phyloP scores from a whole-genome alignment of 2,329 filamentous ascomycete species.

The Penicillium sp. region DNA sequence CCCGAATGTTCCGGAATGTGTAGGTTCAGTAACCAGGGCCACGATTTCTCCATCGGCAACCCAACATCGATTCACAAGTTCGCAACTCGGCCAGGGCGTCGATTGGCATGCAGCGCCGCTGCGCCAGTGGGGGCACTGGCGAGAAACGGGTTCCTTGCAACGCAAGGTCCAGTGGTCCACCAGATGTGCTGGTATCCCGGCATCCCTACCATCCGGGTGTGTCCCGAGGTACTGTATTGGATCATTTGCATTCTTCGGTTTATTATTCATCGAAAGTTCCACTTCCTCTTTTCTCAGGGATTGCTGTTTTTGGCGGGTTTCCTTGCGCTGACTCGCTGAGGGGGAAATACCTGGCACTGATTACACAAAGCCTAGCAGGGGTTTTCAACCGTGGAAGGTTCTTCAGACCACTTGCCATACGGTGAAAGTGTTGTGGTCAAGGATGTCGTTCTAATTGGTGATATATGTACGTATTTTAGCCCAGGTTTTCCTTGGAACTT shows the following conservation, averaged over 20 bases:
- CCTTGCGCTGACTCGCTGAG: constrained; percentile 14
- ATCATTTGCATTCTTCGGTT: constrained; percentile 17
- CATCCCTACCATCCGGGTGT: neutral
- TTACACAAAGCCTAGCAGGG: neutral
- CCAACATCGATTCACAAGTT: neutral
- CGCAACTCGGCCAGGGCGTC: neutral
- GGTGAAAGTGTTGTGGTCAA: neutral
- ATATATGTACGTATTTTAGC: neutral
- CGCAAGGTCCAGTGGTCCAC: constrained; percentile 15
- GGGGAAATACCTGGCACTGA: constrained; percentile 3
- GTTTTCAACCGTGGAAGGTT: constrained; percentile 44
- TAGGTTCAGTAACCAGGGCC: neutral
- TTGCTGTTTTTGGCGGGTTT: constrained; percentile 6
- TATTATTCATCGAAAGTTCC: constrained; percentile 20
- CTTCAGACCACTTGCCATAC: neutral
- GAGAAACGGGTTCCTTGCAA: constrained; percentile 4
- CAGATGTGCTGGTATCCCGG: constrained; percentile 7
- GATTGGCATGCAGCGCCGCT: constrained; percentile 12
- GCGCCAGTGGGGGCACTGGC: too few relatives aligned
- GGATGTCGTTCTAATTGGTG: neutral
- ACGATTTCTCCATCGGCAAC: neutral
- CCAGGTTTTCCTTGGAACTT: neutral
- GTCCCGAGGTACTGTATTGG: neutral
- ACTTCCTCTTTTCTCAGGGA: neutral
- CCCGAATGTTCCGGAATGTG: neutral